phyloP scores from a whole-genome alignment of 129 eudicot genomes.

The Chrysanthemum seticuspe region DNA sequence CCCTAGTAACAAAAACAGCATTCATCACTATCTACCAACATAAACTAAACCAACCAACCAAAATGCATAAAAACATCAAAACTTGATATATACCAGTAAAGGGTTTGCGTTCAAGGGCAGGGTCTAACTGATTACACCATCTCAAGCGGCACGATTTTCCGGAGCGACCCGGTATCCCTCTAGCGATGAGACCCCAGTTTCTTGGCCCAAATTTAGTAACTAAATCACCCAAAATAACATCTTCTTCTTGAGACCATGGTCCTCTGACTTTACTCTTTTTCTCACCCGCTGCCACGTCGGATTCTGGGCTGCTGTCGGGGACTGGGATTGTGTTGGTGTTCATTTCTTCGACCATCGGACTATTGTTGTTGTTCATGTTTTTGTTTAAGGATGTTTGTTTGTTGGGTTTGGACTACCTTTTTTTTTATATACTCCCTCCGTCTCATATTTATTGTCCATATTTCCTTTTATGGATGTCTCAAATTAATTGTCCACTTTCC shows the following conservation, averaged over 20 bases:
- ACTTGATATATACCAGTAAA: slow-evolving; percentile 47
- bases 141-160: slow-evolving; percentile 87
- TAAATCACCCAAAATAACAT: slow-evolving; percentile 45
- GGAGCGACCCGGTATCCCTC: slow-evolving; percentile 69
- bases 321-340: not conserved
- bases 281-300: slow-evolving; percentile 16
- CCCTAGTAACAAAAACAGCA: slow-evolving; percentile 23
- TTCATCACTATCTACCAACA: slow-evolving; percentile 13
- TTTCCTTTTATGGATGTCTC: too few relatives aligned
- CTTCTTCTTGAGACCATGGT: slow-evolving; percentile 77
- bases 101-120: slow-evolving; percentile 65
- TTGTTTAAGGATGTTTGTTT: too few relatives aligned
- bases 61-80: too few relatives aligned
- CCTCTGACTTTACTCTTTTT: slow-evolving; percentile 44
- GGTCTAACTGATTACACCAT: slow-evolving; percentile 86
- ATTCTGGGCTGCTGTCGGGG: slow-evolving; percentile 5
- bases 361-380: too few relatives aligned
- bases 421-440: too few relatives aligned
- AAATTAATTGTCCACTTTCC: too few relatives aligned
- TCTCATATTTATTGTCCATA: too few relatives aligned
- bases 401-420: too few relatives aligned
- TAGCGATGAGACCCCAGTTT: slow-evolving; percentile 74
- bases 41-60: not conserved
- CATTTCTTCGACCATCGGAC: slow-evolving; percentile 13
- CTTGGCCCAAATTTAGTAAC: slow-evolving; percentile 67